Evolutionary conservation across 257 asterid species (phyloP).

Genomic region (Ilex asprella): DNA sequence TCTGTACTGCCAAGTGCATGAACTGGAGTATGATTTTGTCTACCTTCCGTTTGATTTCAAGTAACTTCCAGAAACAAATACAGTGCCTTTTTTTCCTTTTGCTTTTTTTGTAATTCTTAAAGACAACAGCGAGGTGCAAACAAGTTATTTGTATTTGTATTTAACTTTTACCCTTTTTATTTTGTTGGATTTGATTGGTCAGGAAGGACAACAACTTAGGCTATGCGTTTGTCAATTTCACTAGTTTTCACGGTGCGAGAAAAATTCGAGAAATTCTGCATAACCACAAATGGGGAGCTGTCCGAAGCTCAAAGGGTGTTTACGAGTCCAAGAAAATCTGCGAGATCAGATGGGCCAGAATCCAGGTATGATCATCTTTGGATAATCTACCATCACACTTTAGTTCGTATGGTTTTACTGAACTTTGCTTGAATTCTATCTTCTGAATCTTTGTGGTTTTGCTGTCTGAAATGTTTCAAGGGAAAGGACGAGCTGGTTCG

Average conservation of each 20-base stretch:
- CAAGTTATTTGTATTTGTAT: not conserved
- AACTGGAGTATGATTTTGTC: constrained; percentile 46
- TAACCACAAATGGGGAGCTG: constrained; percentile 23
- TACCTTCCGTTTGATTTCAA: constrained; percentile 53
- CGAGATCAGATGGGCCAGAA: constrained; percentile 37
- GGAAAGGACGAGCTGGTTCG: too few species aligned
- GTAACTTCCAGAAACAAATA: constrained; percentile 15
- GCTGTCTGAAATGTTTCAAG: too few species aligned
- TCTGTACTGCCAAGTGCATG: constrained; percentile 13
- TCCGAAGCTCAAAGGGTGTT: not conserved
- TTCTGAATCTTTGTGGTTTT: too few species aligned
- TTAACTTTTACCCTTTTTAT: not conserved
- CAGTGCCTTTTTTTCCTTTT: not conserved
- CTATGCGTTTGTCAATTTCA: constrained; percentile 49
- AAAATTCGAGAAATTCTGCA: constrained; percentile 17
- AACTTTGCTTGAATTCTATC: too few species aligned
- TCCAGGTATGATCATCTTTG: constrained; percentile 28
- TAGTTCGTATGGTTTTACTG: too few species aligned
- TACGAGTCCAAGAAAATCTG: constrained; percentile 28
- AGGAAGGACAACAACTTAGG: constrained; percentile 36
- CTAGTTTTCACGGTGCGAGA: constrained; percentile 19
- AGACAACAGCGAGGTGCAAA: not conserved
- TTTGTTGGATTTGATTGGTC: not conserved
- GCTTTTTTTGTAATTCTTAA: not conserved
- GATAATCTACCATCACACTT: too few species aligned